Base-by-base conservation (phyloP, 371 early-diverging fungal genomes). In the Syncephalastrum racemosum region DNA sequence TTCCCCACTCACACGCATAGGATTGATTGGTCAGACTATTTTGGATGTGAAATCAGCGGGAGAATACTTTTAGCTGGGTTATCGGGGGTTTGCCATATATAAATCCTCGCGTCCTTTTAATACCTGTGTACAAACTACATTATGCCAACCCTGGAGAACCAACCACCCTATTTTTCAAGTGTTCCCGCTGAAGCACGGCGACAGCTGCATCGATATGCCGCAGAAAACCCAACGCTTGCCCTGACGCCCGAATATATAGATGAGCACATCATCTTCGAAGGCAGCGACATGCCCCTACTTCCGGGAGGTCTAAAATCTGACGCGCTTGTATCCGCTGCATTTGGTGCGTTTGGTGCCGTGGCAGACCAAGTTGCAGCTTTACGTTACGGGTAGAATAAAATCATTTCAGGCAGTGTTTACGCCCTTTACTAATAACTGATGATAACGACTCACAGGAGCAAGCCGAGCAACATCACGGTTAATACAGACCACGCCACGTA, bases 141-240 rank as follows among this genome's bases (percentile, higher is more conserved):
- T n/a, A n/a, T n/a, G n/a, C n/a, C n/a, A n/a, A n/a, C n/a, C n/a
- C n/a, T n/a, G n/a, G n/a, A n/a, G n/a, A n/a, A n/a, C n/a, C n/a
- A n/a, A n/a, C n/a, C n/a, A n/a, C n/a, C n/a, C n/a, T n/a, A n/a
- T n/a, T n/a, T n/a, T n/a, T n/a, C n/a, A n/a, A n/a, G n/a, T n/a
- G 54, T 54, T 27, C 54, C 54, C 8, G 16, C 44, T 20, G 54
- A 54, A 54, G 54, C 54, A 46, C 46, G 46, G 36, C 45, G 54
- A 4, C 20, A 46, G 3, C 24, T 46, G 12, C 24, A 44, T 13
- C 27, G 44, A 1, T 39, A 46, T 10, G 24, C 23, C 22, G 14
- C 27, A 54, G 40, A 54, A 20, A 54, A 54, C 24, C 54, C 46
- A 19, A 46, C 46, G 36, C 13, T 54, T 13, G 16, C 44, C 27